A percentile compares a stretch with the other conserved stretches of the same genome.
Evolutionary conservation across 1,284 basidiomycete genomes (phyloP).

Genomic region (Leccinum subrobustum): DNA sequence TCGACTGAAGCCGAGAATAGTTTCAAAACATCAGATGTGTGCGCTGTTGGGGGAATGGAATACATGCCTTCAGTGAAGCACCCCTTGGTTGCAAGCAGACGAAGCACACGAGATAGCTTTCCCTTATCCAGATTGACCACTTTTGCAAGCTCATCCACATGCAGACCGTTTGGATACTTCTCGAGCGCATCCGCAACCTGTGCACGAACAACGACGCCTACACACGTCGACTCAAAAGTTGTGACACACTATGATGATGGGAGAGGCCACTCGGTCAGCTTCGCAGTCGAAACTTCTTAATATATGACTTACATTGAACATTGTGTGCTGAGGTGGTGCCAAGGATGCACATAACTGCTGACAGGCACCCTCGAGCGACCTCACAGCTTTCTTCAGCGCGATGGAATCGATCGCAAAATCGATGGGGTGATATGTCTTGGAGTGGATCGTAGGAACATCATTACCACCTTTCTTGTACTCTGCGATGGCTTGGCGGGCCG

Average conservation of each 20-base stretch:
- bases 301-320: background rate
- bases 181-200: constrained; percentile 27
- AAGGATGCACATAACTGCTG: background rate
- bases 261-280: background rate
- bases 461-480: background rate
- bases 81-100: constrained; percentile 33
- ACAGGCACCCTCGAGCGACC: background rate
- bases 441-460: background rate
- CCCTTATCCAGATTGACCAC: constrained; percentile 26
- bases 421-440: background rate
- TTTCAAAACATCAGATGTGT: background rate
- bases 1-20: constrained; percentile 13
- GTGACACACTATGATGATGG: background rate
- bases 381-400: background rate
- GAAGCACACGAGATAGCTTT: constrained; percentile 34
- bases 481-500: background rate
- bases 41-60: background rate
- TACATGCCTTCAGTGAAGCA: constrained; percentile 33
- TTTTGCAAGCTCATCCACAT: constrained; percentile 24
- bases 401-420: background rate
- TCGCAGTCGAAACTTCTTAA: background rate
- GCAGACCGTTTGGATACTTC: constrained; percentile 26
- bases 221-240: constrained; percentile 27
- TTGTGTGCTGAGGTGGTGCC: background rate
- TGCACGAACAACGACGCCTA: constrained; percentile 22